These are phyloP conservation scores for Funneliformis mosseae DNA, from an alignment of 192 early-diverging fungal genomes.

Conservation along the genomic window DNA sequence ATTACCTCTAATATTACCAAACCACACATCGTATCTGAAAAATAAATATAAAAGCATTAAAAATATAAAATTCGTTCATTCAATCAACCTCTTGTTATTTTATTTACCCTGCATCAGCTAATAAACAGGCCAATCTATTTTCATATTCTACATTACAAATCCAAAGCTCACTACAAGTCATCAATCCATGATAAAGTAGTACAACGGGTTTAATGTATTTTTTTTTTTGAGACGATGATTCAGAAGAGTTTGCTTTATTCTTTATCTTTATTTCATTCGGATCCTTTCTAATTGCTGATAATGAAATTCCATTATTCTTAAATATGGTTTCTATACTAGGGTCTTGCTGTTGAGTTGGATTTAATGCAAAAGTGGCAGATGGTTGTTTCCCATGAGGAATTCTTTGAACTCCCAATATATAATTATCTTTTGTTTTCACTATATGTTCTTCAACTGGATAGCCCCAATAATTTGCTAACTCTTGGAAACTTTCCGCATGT, in stretches of 20 bases:
- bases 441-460: slow-evolving; percentile 84
- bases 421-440: slow-evolving; percentile 85
- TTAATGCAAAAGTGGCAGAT: neutral
- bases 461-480: slow-evolving; percentile 59
- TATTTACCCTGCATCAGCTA: slow-evolving; percentile 75
- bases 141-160: slow-evolving; percentile 79
- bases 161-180: slow-evolving; percentile 93
- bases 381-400: slow-evolving; percentile 50
- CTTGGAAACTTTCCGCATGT: slow-evolving; percentile 43
- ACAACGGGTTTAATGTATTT: slow-evolving; percentile 72
- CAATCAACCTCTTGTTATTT: neutral
- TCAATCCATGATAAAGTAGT: slow-evolving; percentile 91
- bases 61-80: neutral
- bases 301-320: slow-evolving; percentile 37
- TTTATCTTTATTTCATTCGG: neutral
- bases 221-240: neutral
- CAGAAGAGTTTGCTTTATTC: neutral
- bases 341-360: neutral
- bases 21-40: slow-evolving; percentile 87
- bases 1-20: slow-evolving; percentile 96
- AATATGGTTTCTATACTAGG: slow-evolving; percentile 11
- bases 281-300: slow-evolving; percentile 39
- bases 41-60: neutral
- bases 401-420: slow-evolving; percentile 80
- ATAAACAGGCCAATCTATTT: slow-evolving; percentile 76